Evolutionary conservation across 2,329 filamentous ascomycete genomes (phyloP).

Genomic region (Zymoseptoria ardabiliae): DNA sequence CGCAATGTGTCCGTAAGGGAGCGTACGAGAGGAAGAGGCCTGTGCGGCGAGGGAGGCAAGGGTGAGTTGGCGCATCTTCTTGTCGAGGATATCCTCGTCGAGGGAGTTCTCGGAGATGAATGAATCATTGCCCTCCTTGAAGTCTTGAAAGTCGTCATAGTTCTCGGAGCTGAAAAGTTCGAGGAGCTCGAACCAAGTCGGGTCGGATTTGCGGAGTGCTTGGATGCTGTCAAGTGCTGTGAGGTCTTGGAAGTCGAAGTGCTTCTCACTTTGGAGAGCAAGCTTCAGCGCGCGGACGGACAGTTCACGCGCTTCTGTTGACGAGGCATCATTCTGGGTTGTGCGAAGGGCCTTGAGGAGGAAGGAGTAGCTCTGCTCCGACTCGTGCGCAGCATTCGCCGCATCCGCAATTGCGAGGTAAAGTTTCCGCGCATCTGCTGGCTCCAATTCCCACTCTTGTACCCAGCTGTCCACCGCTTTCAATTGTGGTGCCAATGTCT

Average conservation of each 20-base stretch:
- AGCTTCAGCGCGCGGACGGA: slow-evolving; percentile 58
- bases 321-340: slow-evolving; percentile 53
- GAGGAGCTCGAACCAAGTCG: slow-evolving; percentile 81
- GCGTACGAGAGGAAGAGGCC: slow-evolving; percentile 67
- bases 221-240: slow-evolving; percentile 70
- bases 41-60: slow-evolving; percentile 82
- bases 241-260: slow-evolving; percentile 68
- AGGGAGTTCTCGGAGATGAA: slow-evolving; percentile 71
- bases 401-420: slow-evolving; percentile 76
- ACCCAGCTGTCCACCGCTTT: slow-evolving; percentile 79
- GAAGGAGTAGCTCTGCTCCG: slow-evolving; percentile 68
- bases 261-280: slow-evolving; percentile 57
- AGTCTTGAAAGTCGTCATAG: slow-evolving; percentile 91
- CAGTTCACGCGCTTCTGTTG: slow-evolving; percentile 49
- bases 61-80: slow-evolving; percentile 94
- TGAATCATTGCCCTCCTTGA: slow-evolving; percentile 81
- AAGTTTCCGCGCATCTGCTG: slow-evolving; percentile 76
- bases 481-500: slow-evolving; percentile 74
- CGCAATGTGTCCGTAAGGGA: slow-evolving; percentile 79
- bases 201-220: slow-evolving; percentile 75
- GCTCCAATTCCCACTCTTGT: slow-evolving; percentile 70
- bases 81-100: slow-evolving; percentile 68
- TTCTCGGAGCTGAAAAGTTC: slow-evolving; percentile 93
- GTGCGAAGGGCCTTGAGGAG: slow-evolving; percentile 69
- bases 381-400: slow-evolving; percentile 69